phyloP scores from a whole-genome alignment of 768 basidiomycete species.

The Boletus tylopilopsis region DNA sequence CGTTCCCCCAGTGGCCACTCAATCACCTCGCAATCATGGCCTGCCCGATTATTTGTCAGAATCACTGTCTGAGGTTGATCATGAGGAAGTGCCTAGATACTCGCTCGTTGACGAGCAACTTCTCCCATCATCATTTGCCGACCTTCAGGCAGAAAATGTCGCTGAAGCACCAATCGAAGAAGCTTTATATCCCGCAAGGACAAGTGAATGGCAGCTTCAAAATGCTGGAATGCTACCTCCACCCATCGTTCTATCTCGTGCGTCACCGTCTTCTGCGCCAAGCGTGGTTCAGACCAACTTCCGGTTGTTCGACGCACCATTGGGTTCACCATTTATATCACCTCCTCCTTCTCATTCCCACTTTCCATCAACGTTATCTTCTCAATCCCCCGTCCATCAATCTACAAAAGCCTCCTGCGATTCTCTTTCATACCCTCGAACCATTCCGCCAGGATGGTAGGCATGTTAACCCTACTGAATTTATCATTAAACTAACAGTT shows the following conservation, averaged over 20 bases:
- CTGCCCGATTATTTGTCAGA: background rate
- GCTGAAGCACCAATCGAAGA: background rate
- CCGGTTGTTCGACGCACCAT: background rate
- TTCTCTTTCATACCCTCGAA: background rate
- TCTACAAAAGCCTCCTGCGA: background rate
- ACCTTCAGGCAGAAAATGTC: conserved; percentile 1
- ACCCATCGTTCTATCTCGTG: background rate
- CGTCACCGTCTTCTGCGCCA: background rate
- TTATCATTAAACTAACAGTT: conserved; percentile 1
- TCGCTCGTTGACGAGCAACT: conserved; percentile 22
- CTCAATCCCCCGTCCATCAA: background rate
- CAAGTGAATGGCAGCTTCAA: background rate
- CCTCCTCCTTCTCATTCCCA: background rate
- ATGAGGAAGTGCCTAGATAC: conserved; percentile 22
- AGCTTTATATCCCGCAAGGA: background rate
- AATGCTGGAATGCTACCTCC: background rate
- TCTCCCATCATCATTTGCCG: conserved; percentile 26
- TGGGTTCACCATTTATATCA: background rate
- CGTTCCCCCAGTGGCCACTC: background rate
- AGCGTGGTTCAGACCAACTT: background rate
- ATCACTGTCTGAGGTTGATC: conserved; percentile 1
- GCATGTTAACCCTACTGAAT: background rate
- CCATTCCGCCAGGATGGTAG: conserved; percentile 10
- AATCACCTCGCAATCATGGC: background rate
- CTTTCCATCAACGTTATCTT: background rate